Evolutionary conservation across 495 filamentous ascomycete genomes (phyloP).

Genomic region (Penicillium paxilli): DNA sequence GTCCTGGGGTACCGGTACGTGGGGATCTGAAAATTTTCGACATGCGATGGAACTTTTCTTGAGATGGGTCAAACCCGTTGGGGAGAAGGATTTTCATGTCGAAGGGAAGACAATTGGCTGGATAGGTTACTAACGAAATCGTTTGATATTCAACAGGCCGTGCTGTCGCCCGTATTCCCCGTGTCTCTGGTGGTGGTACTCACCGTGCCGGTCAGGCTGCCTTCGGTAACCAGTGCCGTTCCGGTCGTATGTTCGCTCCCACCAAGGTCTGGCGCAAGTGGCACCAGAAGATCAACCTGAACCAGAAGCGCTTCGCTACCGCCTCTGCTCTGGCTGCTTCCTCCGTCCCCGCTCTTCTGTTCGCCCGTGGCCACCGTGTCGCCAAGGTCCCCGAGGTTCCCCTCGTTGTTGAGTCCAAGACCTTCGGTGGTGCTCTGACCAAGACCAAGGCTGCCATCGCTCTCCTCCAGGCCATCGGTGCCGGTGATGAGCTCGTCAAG

Average conservation of each 20-base stretch:
- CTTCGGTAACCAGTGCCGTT: slow-evolving; percentile 99
- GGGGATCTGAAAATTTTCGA: slow-evolving; percentile 14
- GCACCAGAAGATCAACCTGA: slow-evolving; percentile 99
- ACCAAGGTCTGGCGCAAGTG: slow-evolving; percentile 99
- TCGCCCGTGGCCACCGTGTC: slow-evolving; percentile 96
- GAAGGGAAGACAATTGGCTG: neutral
- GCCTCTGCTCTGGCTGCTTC: slow-evolving; percentile 96
- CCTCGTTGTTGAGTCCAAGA: slow-evolving; percentile 87
- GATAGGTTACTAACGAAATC: neutral
- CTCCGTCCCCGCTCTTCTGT: slow-evolving; percentile 86
- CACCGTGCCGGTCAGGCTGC: slow-evolving; percentile 99
- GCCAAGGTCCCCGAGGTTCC: slow-evolving; percentile 92
- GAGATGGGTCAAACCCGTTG: neutral
- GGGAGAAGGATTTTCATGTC: slow-evolving; percentile 2
- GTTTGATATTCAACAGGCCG: slow-evolving; percentile 62
- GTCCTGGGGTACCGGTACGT: slow-evolving; percentile 99
- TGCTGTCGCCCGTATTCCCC: slow-evolving; percentile 99
- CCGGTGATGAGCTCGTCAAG: slow-evolving; percentile 86
- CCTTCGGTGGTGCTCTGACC: slow-evolving; percentile 74
- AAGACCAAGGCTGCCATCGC: slow-evolving; percentile 88
- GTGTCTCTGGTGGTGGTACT: slow-evolving; percentile 99
- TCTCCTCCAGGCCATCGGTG: slow-evolving; percentile 87
- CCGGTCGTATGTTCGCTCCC: slow-evolving; percentile 99
- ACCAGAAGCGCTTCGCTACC: slow-evolving; percentile 97
- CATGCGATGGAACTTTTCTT: slow-evolving; percentile 12